Evolutionary conservation across 164 flowering plant species (phyloP), one percentile per base, ranked within the genome.

Genomic region (Buxus sempervirens): DNA sequence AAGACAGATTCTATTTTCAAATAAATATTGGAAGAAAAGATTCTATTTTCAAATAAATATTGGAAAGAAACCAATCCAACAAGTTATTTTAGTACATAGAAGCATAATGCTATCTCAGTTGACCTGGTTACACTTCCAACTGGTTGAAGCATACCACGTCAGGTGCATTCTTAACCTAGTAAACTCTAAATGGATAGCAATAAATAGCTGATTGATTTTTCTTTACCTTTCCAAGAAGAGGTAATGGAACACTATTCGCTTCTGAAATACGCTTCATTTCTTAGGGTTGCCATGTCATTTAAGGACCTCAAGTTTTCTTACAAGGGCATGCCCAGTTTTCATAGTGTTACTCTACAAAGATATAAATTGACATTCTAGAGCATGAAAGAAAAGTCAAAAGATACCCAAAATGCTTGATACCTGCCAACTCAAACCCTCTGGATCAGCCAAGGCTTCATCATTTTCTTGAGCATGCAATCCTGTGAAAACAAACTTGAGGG

Each of bases 361-460:
- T 2, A 26, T 26, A 49, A 20, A 27, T 20, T 3, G 12, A 56
- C 9, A 41, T 41, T 24, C 8, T 20, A 15, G n/a, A 19, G 45
- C 21, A 55, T 15, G 28, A 22, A 58, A 26, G 65, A 20, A 19
- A 45, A 55, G 38, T 32, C 38, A 27, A 67, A 23, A 27, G n/a
- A 51, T 26, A 65, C 58, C 19, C 45, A 41, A 36, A 54, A 55
- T 21, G 45, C 20, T 14, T 23, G 28, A 74, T 64, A 88, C 96
- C 93, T 90, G 96, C 96, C 96, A 88, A 78, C 78, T 81, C 79
- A 88, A 78, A 62, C 89, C 85, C 74, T 88, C 91, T 48, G 86
- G 84, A 82, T 88, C 96, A 62, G 91, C 86, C 57, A 82, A 71
- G 67, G 85, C 80, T 53, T 81, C 85, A 69, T 83, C 80, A 77